These are phyloP conservation scores for Diaporthe citrichinensis DNA, from an alignment of 2,329 filamentous ascomycete genomes.

Conservation along the genomic window DNA sequence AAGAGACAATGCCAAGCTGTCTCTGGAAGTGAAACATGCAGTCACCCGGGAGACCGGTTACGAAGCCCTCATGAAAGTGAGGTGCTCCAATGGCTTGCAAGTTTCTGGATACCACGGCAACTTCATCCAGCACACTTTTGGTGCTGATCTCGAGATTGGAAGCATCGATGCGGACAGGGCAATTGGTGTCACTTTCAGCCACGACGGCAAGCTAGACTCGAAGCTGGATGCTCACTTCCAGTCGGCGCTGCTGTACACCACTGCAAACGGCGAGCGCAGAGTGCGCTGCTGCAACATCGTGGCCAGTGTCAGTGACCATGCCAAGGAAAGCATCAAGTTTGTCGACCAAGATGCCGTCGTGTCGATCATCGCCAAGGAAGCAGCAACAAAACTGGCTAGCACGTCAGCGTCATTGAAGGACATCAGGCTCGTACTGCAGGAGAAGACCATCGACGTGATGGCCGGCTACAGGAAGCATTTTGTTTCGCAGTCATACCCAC, in stretches of 20 bases:
- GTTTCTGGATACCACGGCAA: slow-evolving; percentile 96
- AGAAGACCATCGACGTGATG: slow-evolving; percentile 93
- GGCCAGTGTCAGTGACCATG: slow-evolving; percentile 88
- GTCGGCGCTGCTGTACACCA: slow-evolving; percentile 93
- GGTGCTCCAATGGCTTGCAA: slow-evolving; percentile 96
- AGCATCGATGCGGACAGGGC: slow-evolving; percentile 95
- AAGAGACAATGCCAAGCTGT: slow-evolving; percentile 86
- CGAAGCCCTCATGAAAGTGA: slow-evolving; percentile 97
- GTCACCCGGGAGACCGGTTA: slow-evolving; percentile 93
- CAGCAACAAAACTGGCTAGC: slow-evolving; percentile 83
- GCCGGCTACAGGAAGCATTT: slow-evolving; percentile 95
- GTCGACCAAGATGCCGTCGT: slow-evolving; percentile 96
- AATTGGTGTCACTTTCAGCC: slow-evolving; percentile 89
- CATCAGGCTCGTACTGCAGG: slow-evolving; percentile 84
- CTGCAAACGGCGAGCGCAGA: slow-evolving; percentile 87
- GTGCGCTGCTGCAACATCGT: slow-evolving; percentile 96
- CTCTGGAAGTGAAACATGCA: slow-evolving; percentile 87
- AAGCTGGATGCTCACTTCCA: slow-evolving; percentile 99
- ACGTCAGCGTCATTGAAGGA: slow-evolving; percentile 84
- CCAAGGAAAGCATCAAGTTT: slow-evolving; percentile 89
- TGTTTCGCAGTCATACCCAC: slow-evolving; percentile 83
- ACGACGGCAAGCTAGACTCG: slow-evolving; percentile 97
- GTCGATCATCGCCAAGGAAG: slow-evolving; percentile 91
- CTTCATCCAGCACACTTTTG: slow-evolving; percentile 95
- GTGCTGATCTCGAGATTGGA: slow-evolving; percentile 94